Conservation (phyloP, 2,329 filamentous ascomycete species). For the Mycosphaerella arachidis region DNA sequence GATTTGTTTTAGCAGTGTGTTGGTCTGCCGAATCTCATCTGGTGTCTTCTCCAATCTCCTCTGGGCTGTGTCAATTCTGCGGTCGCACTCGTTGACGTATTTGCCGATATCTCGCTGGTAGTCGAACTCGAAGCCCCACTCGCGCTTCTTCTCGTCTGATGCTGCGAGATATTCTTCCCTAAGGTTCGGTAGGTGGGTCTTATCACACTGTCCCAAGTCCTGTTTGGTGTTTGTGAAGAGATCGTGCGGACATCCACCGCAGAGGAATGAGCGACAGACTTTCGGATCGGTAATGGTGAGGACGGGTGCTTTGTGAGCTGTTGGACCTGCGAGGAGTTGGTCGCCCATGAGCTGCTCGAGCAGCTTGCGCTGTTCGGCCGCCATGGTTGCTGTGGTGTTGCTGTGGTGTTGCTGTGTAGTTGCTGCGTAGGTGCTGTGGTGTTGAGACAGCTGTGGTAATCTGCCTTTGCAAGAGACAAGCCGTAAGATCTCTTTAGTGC, state of each 20-base stretch:
- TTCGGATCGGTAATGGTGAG: constrained; percentile 86
- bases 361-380: constrained; percentile 95
- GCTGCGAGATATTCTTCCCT: constrained; percentile 84
- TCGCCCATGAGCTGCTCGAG: constrained; percentile 85
- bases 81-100: constrained; percentile 95
- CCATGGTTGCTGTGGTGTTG: constrained; percentile 56
- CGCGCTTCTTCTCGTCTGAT: constrained; percentile 64
- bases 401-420: not conserved
- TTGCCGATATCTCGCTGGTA: constrained; percentile 94
- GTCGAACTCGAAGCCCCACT: constrained; percentile 90
- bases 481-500: not conserved
- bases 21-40: constrained; percentile 90
- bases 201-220: constrained; percentile 84
- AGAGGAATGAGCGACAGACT: constrained; percentile 90
- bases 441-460: not conserved
- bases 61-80: constrained; percentile 86
- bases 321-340: constrained; percentile 64
- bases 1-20: constrained; percentile 80
- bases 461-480: not conserved
- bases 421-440: not conserved
- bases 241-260: constrained; percentile 92
- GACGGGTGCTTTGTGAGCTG: constrained; percentile 70
- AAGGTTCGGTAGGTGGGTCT: constrained; percentile 80
- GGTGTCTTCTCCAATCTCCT: constrained; percentile 91
- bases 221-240: constrained; percentile 99